Percentiles rank a stretch among this genome's conserved stretches.
These are phyloP conservation scores for Nitzschia sp. DNA, from an alignment of 108 stramenopile genomes.

Conservation along the genomic window DNA sequence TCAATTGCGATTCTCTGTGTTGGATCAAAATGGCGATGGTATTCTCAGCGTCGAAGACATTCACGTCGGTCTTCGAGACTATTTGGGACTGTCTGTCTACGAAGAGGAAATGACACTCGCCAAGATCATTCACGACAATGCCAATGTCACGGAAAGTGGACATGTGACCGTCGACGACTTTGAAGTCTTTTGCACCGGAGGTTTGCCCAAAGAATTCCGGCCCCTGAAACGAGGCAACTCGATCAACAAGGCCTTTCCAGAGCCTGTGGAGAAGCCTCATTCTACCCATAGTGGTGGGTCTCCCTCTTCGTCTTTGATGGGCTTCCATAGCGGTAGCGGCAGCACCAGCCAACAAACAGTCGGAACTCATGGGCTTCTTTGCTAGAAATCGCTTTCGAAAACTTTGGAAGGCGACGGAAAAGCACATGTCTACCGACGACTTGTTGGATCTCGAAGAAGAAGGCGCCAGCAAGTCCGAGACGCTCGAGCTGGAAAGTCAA, in stretches of 20 bases:
- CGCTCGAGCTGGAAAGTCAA: constrained; percentile 21
- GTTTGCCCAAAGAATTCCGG: background rate
- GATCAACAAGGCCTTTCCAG: background rate
- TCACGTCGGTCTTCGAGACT: constrained; percentile 41
- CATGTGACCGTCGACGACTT: constrained; percentile 40
- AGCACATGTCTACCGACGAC: constrained; percentile 10
- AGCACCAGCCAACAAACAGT: constrained; percentile 52
- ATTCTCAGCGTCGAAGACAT: constrained; percentile 42
- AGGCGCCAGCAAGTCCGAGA: background rate
- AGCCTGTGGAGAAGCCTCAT: background rate
- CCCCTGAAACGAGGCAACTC: background rate
- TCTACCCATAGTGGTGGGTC: no score
- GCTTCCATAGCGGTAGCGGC: no score
- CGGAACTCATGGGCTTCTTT: constrained; percentile 55
- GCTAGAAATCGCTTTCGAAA: constrained; percentile 45
- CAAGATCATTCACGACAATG: constrained; percentile 41
- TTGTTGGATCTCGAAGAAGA: constrained; percentile 6
- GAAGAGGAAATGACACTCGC: constrained; percentile 36
- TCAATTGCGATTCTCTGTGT: constrained; percentile 25
- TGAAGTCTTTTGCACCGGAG: constrained; percentile 34
- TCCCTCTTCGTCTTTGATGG: no score
- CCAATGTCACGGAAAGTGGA: constrained; percentile 37
- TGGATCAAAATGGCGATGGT: constrained; percentile 39
- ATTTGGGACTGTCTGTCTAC: constrained; percentile 38
- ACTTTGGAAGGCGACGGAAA: constrained; percentile 36